These are phyloP conservation scores for Macrolepiota fuliginosa DNA, from an alignment of 768 basidiomycete genomes.

Conservation along the genomic window DNA sequence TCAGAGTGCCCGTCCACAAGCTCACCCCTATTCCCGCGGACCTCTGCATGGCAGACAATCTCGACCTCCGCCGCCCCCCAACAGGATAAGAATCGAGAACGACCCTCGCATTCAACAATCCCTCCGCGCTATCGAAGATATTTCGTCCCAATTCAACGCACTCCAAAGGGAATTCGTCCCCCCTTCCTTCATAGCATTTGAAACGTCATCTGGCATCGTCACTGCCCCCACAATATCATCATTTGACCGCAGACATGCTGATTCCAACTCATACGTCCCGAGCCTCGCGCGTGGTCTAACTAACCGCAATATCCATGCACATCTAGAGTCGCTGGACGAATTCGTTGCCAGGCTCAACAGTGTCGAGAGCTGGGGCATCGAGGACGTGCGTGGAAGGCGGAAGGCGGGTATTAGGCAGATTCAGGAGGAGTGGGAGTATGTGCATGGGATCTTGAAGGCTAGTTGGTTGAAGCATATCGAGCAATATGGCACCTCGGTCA, in stretches of 20 bases:
- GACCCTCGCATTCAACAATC: slow-evolving; percentile 45
- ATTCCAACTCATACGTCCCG: slow-evolving; percentile 9
- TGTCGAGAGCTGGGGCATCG: slow-evolving; percentile 62
- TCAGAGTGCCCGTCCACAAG: no score
- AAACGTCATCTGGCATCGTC: slow-evolving; percentile 22
- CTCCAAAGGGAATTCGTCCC: slow-evolving; percentile 40
- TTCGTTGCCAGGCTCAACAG: slow-evolving; percentile 67
- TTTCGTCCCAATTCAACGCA: slow-evolving; percentile 42
- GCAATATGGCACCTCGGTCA: not conserved
- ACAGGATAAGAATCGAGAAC: slow-evolving; percentile 44
- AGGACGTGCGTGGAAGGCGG: slow-evolving; percentile 47
- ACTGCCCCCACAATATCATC: slow-evolving; percentile 28
- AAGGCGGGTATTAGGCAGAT: slow-evolving; percentile 53
- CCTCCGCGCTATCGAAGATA: slow-evolving; percentile 34
- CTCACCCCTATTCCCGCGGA: no score
- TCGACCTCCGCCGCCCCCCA: no score
- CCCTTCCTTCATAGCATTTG: slow-evolving; percentile 48
- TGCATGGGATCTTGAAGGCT: slow-evolving; percentile 40
- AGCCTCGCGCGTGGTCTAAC: slow-evolving; percentile 58
- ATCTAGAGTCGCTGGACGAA: slow-evolving; percentile 60
- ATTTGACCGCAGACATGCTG: slow-evolving; percentile 12
- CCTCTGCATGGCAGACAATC: no score
- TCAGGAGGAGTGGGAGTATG: slow-evolving; percentile 54
- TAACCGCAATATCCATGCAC: slow-evolving; percentile 60
- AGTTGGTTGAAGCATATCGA: not conserved